Percentiles rank a stretch among this genome's conserved stretches.
These are phyloP conservation scores for Elongisporangium senticosum DNA, from an alignment of 352 stramenopile species.

Conservation along the genomic window DNA sequence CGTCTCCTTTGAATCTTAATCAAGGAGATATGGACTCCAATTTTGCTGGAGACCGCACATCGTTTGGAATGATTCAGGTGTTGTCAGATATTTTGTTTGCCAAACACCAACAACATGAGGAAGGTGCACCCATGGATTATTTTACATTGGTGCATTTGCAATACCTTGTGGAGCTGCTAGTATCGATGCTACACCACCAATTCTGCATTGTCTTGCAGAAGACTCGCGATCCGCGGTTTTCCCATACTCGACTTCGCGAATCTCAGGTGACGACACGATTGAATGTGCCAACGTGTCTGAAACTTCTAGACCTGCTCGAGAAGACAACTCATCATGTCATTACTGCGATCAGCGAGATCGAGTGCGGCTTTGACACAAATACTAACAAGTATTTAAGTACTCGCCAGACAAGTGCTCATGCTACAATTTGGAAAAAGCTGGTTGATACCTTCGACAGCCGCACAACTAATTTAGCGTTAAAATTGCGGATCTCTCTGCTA, in stretches of 20 bases:
- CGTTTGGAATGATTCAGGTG: conserved; percentile 62
- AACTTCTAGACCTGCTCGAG: conserved; percentile 25
- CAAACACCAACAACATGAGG: conserved; percentile 26
- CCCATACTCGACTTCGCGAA: conserved; percentile 37
- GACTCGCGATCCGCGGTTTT: conserved; percentile 54
- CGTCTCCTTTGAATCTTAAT: conserved; percentile 9
- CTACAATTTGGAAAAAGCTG: neutral
- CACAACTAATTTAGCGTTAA: neutral
- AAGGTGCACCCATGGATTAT: conserved; percentile 35
- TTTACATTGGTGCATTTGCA: conserved; percentile 45
- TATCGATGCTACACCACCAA: conserved; percentile 74
- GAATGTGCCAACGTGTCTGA: conserved; percentile 21
- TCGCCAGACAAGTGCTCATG: neutral
- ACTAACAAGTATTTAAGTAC: conserved; percentile 1
- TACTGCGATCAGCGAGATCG: conserved; percentile 12
- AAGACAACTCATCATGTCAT: conserved; percentile 16
- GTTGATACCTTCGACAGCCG: neutral
- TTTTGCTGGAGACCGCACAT: conserved; percentile 63
- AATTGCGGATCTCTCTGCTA: conserved; percentile 38
- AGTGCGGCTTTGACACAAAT: conserved; percentile 6
- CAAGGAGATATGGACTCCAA: conserved; percentile 22
- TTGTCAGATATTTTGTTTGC: conserved; percentile 43
- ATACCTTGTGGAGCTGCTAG: conserved; percentile 48
- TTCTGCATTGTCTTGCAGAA: conserved; percentile 52
- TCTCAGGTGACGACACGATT: conserved; percentile 13